Evolutionary conservation across 495 filamentous ascomycete genomes (phyloP).

Genomic region (Diplogelasinospora grovesii): DNA sequence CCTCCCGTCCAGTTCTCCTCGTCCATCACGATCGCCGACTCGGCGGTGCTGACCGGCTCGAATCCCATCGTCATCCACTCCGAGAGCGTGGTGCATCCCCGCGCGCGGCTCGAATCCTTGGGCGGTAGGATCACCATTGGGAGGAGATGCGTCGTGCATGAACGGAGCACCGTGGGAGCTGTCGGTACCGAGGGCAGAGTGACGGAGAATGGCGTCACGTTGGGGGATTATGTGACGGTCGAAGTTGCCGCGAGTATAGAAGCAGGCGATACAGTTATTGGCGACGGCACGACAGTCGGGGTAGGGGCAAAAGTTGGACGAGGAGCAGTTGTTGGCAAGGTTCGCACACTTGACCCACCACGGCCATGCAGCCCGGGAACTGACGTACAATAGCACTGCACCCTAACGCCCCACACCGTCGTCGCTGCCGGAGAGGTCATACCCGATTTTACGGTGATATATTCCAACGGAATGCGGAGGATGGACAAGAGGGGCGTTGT

Average conservation of each 20-base stretch:
- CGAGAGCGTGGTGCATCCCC: constrained; percentile 77
- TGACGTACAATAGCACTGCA: constrained; percentile 41
- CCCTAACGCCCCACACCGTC: constrained; percentile 40
- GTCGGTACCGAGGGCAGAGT: constrained; percentile 19
- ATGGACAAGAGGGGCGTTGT: constrained; percentile 49
- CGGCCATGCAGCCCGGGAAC: not conserved
- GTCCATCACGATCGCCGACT: constrained; percentile 66
- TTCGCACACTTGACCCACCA: constrained; percentile 23
- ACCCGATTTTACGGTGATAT: constrained; percentile 61
- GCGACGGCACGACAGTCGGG: constrained; percentile 57
- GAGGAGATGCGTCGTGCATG: constrained; percentile 66
- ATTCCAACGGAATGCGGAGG: constrained; percentile 51
- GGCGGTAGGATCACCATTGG: constrained; percentile 67
- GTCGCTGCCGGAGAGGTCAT: constrained; percentile 49
- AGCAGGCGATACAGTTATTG: constrained; percentile 48
- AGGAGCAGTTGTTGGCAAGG: constrained; percentile 59
- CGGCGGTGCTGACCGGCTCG: constrained; percentile 63
- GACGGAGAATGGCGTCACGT: constrained; percentile 32
- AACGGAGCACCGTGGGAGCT: constrained; percentile 58
- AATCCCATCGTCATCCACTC: constrained; percentile 64
- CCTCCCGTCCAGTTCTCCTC: constrained; percentile 66
- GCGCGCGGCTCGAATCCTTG: constrained; percentile 60
- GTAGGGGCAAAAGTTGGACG: constrained; percentile 53
- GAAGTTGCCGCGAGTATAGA: constrained; percentile 59
- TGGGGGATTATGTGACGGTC: constrained; percentile 53